Evolutionary conservation across 1,284 basidiomycete species (phyloP), one percentile per base, ranked within the genome.

Genomic region (Cutaneotrichosporon arboriforme): DNA sequence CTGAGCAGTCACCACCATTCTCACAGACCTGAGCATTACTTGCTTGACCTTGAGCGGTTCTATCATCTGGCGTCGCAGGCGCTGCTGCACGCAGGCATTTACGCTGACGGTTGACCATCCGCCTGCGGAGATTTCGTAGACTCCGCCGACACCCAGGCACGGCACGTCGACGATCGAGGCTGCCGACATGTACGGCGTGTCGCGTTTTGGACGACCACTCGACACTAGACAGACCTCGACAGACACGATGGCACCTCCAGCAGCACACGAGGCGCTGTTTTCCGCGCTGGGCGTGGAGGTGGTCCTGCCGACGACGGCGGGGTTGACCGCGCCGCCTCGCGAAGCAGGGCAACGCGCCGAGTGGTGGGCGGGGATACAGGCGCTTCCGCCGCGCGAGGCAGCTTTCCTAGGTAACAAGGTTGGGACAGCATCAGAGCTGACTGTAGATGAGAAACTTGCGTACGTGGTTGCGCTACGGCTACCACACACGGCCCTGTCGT

Each of bases 341-440:
- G 47, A 41, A 31, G 66, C 72, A 8, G 49, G 35, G 20, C 49
- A 52, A 34, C 65, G 77, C 2, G 79, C 81, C 36, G 77, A 78
- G 52, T 88, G 87, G 86, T 74, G 87, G 46, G 63, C 72, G 2
- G 34, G 72, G 67, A 46, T 72, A 68, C 17, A 71, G 64, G 15
- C 61, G 61, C 79, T 81, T 57, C 39, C 57, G 12, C 83, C 83
- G 3, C 21, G 66, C 18, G 54, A 64, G 13, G 54, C 62, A 0
- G 61, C 62, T 3, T 90, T 88, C 76, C 88, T 88, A 59, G 87
- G 87, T 87, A 68, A 70, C n/a, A n/a, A n/a, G n/a, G 81, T 74
- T 4, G 9, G 14, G 10, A 34, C 12, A 15, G n/a, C 13, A 14
- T 9, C 2, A 33, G 26, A 33, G 18, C 49, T 45, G 17, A 44